Evolutionary conservation across 2,329 filamentous ascomycete species (phyloP), one percentile per base, ranked within the genome.

Genomic region (Fusarium chlamydosporum): DNA sequence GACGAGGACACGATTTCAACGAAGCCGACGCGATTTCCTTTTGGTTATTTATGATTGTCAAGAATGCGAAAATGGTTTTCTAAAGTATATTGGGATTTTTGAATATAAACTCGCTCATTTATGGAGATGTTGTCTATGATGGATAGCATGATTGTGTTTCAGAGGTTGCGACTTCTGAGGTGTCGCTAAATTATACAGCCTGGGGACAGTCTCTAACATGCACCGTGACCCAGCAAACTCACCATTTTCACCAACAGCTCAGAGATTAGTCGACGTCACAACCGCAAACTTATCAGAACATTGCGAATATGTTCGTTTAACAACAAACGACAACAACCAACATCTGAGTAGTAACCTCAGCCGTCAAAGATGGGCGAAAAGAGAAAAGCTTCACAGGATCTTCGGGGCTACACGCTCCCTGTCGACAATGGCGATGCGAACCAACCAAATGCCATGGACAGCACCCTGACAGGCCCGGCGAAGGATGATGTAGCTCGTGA

Each of bases 1-100:
- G 70, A 76, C 58, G 70, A 73, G 74, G 68, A 72, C 63, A 77
- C 76, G 75, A 76, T 67, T 72, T 57, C 76, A 76, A 76, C 70
- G 75, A 75, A 70, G 64, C 61, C 42, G 61, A 58, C 65, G 67
- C 63, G 53, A 72, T 65, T 67, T 57, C 60, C 65, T 70, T 61
- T 50, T 72, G 16, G 16, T 43, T 61, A 12, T 56, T 65, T 20
- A 35, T 33, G 29, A 31, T 46, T 51, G 27, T 60, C 10, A 60
- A 47, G 40, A 42, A 27, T 60, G 20, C 33, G 12, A 58, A 50
- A 27, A 31, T 50, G 50, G 65, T 55, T 23, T 27, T 43, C 6
- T 27, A 34, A 46, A 23, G 46, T 31, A 31, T 50, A 27, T 40
- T 37, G 31, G 47, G 18, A 23, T 35, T 38, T 33, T 60, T 35